Percentiles rank a stretch among this genome's conserved stretches.
Evolutionary conservation across 768 basidiomycete species (phyloP).

Genomic region (Phylloporus sp.): DNA sequence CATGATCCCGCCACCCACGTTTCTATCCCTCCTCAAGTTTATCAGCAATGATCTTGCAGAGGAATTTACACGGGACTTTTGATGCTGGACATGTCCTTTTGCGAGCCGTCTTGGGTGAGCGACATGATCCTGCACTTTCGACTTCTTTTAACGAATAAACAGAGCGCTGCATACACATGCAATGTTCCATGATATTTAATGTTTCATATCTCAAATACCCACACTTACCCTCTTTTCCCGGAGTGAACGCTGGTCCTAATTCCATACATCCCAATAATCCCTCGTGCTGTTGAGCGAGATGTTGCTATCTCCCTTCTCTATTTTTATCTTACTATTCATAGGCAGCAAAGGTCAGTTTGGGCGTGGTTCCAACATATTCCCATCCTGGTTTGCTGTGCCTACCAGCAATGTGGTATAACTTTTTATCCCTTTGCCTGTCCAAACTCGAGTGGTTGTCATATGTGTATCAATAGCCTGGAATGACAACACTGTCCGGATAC

Average conservation of each 20-base stretch:
- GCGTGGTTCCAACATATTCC: neutral
- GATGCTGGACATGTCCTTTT: constrained; percentile 1
- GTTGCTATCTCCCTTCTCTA: neutral
- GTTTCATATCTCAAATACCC: constrained; percentile 2
- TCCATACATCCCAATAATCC: constrained; percentile 7
- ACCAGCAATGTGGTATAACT: constrained; percentile 8
- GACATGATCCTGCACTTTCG: neutral
- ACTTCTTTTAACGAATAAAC: neutral
- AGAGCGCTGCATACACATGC: neutral
- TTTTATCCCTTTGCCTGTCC: neutral
- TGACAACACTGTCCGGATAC: neutral
- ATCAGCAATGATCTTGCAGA: constrained; percentile 3
- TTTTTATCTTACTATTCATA: constrained; percentile 2
- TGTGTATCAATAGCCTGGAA: constrained; percentile 13
- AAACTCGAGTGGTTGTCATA: constrained; percentile 6
- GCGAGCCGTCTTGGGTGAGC: constrained; percentile 9
- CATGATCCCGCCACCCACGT: constrained; percentile 24
- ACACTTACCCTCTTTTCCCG: constrained; percentile 1
- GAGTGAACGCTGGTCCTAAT: constrained; percentile 8
- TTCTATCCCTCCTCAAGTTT: constrained; percentile 20
- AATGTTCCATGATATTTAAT: neutral
- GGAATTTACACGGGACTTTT: neutral
- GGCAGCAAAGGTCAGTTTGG: neutral
- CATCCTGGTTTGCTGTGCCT: constrained; percentile 17
- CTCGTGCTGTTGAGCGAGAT: constrained; percentile 15